A percentile compares a stretch with the other conserved stretches of the same genome.
phyloP scores from a whole-genome alignment of 176 grass and related monocot species.

The Luzula sylvatica region DNA sequence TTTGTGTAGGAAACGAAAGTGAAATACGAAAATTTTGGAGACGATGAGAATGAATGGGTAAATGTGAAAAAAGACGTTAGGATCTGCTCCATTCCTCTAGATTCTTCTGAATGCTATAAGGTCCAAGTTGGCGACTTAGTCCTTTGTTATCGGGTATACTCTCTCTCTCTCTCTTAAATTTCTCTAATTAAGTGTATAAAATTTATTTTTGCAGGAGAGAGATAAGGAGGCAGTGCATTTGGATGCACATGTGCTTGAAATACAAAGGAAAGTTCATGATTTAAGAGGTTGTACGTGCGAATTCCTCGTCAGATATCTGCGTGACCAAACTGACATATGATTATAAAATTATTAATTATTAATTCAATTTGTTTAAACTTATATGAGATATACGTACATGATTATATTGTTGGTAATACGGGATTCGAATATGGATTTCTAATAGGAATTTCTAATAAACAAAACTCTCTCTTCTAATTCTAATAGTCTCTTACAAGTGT shows the following conservation, averaged over 20 bases:
- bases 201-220: constrained; percentile 25
- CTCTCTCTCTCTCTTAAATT: neutral
- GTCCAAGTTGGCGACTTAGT: constrained; percentile 32
- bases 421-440: too few relatives aligned
- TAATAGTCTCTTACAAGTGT: too few relatives aligned
- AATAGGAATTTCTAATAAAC: too few relatives aligned
- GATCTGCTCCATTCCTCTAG: constrained; percentile 35
- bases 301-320: constrained; percentile 35
- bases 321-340: constrained; percentile 33
- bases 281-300: constrained; percentile 40
- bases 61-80: constrained; percentile 34
- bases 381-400: too few relatives aligned
- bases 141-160: constrained; percentile 37
- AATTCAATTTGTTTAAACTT: too few relatives aligned
- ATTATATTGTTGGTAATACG: too few relatives aligned
- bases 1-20: constrained; percentile 36
- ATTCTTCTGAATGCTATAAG: constrained; percentile 33
- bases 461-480: too few relatives aligned
- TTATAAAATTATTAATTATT: neutral
- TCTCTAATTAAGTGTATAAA: neutral
- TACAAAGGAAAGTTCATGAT: constrained; percentile 42
- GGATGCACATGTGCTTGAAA: constrained; percentile 35
- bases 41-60: constrained; percentile 51
- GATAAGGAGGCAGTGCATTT: constrained; percentile 30
- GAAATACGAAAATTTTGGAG: constrained; percentile 40